phyloP scores from a whole-genome alignment of 1,284 basidiomycete species.

The Stereum hirsutum region DNA sequence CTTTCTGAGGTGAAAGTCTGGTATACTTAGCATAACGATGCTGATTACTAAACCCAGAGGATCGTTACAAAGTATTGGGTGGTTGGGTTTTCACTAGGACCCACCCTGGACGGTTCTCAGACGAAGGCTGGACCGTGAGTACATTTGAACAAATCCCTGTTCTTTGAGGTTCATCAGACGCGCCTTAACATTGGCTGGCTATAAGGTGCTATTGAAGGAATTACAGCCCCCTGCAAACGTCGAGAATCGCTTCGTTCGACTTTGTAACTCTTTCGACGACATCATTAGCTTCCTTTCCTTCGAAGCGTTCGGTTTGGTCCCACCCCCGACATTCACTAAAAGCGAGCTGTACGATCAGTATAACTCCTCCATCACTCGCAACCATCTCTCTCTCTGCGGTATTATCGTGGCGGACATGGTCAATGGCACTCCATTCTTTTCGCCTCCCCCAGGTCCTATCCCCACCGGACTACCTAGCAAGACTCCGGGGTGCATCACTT shows the following conservation, averaged over 20 bases:
- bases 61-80: too few relatives aligned
- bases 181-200: too few relatives aligned
- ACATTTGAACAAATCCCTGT: too few relatives aligned
- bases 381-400: constrained; percentile 19
- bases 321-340: constrained; percentile 14
- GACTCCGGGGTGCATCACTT: constrained; percentile 10
- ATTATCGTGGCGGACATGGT: constrained; percentile 18
- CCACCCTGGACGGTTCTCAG: constrained; percentile 14
- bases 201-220: too few relatives aligned
- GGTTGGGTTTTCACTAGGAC: constrained; percentile 21
- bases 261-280: constrained; percentile 23
- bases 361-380: constrained; percentile 8
- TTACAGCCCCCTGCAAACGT: constrained; percentile 12
- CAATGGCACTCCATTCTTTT: background rate
- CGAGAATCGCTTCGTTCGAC: constrained; percentile 22
- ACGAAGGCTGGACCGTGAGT: constrained; percentile 24
- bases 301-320: constrained; percentile 14
- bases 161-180: too few relatives aligned
- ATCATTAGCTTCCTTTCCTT: constrained; percentile 20
- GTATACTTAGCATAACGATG: too few relatives aligned
- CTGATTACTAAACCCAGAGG: too few relatives aligned
- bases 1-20: too few relatives aligned
- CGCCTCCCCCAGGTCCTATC: constrained; percentile 6
- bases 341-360: too few relatives aligned
- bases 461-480: constrained; percentile 12